Conservation (phyloP, 2,329 filamentous ascomycete genomes). For the Botryotinia convoluta region DNA sequence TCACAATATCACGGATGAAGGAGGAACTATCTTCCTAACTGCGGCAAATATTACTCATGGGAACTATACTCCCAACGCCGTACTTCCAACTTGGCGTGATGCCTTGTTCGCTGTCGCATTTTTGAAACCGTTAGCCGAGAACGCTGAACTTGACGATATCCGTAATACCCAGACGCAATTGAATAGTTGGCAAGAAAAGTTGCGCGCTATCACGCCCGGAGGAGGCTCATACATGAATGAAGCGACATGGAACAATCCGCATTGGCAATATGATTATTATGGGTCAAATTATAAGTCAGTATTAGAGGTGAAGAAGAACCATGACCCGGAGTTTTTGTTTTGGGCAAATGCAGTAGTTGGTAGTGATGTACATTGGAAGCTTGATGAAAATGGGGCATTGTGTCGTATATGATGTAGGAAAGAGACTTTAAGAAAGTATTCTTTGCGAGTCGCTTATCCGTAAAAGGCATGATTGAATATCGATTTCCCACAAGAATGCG, state of each 20-base stretch:
- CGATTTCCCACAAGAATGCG: background rate
- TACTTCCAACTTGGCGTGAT: background rate
- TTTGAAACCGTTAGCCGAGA: background rate
- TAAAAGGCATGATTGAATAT: background rate
- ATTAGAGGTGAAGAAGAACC: background rate
- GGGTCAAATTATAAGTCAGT: background rate
- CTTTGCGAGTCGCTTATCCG: background rate
- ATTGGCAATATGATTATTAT: background rate
- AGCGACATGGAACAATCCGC: background rate
- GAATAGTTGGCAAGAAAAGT: background rate
- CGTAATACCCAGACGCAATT: background rate
- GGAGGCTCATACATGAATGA: conserved; percentile 1
- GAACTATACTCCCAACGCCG: background rate
- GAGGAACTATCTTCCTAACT: background rate
- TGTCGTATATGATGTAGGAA: background rate
- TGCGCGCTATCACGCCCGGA: background rate
- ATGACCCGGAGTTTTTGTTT: background rate
- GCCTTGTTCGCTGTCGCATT: background rate
- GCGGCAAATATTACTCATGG: background rate
- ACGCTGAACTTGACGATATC: background rate
- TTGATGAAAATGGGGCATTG: background rate
- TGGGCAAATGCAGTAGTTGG: background rate
- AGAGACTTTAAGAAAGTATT: background rate
- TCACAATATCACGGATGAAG: background rate
- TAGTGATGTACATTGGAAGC: background rate